Percentiles rank a stretch among this genome's conserved stretches.
phyloP scores from a whole-genome alignment of 2,329 filamentous ascomycete species.

The Ceratocystis ficicola region DNA sequence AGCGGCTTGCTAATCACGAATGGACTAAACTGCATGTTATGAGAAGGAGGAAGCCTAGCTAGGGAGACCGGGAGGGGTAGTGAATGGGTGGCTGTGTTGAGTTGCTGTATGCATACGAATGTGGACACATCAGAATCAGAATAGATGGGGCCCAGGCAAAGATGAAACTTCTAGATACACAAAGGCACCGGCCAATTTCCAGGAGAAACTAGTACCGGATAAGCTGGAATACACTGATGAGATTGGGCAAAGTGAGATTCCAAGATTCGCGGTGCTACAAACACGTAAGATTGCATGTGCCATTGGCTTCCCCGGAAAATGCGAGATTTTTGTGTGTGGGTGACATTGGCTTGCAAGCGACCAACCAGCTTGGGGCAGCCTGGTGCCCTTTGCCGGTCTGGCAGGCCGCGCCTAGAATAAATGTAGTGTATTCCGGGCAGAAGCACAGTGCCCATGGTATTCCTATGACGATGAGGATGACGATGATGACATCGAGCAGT shows the following conservation, averaged over 20 bases:
- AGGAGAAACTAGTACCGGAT: background rate
- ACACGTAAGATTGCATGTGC: background rate
- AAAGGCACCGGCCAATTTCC: background rate
- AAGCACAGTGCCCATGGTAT: background rate
- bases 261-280: background rate
- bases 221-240: background rate
- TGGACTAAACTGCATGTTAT: background rate
- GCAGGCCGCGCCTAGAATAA: background rate
- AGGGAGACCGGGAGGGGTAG: background rate
- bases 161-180: background rate
- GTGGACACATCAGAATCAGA: background rate
- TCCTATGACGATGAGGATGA: background rate
- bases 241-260: background rate
- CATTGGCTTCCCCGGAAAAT: slow-evolving; percentile 4
- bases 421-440: background rate
- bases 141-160: background rate
- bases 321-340: background rate
- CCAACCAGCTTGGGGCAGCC: background rate
- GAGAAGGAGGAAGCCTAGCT: background rate
- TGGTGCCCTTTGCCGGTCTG: background rate
- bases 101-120: background rate
- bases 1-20: background rate
- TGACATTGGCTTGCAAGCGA: background rate
- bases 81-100: background rate
- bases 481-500: background rate